Base-by-base conservation (phyloP, 495 filamentous ascomycete species). In the Bathelium albidoporum region DNA sequence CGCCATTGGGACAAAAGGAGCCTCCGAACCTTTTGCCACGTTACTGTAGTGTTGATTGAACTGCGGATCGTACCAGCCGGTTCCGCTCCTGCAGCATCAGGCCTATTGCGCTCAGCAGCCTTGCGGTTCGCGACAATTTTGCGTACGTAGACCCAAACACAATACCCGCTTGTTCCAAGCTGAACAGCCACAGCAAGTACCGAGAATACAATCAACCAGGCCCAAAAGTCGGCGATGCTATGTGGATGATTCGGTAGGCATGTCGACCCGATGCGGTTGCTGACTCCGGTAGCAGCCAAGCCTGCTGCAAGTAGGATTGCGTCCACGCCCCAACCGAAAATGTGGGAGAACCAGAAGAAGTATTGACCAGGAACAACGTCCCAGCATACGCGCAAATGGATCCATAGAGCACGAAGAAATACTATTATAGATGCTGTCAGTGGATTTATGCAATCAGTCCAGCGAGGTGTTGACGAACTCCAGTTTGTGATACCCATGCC, bases 301-400 rank as follows among this genome's bases (percentile, higher is more conserved):
- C 62, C 31, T 12, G 69, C 64, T 32, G 65, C 68, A 29, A 73
- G 63, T 58, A 76, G 67, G 36, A 70, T 55, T 31, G 65, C 32
- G 3, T 73, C 69, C 0, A 74, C 20, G 29, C 69, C 52, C n/a
- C 61, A 62, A 34, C 73, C 73, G 59, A 67, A 59, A 24, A 64
- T 20, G 34, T 73, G 68, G 31, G 64, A 64, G 58, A 65, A 62
- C 62, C 64, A 74, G 32, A 68, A 65, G 69, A 69, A 76, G 24
- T 22, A 24, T 14, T 61, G 12, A 29, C 70, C 71, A 31, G 66
- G 73, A 29, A 71, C 64, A 12, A 65, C 28, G 66, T 75, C 72
- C 74, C 74, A 75, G 68, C 72, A 70, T 49, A 76, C 70, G 44
- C 72, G 69, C n/a, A 75, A 65, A 52, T 75, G 72, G 9, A 74